Evolutionary conservation across 2,329 filamentous ascomycete species (phyloP).

Genomic region (Venturia oleaginea): DNA sequence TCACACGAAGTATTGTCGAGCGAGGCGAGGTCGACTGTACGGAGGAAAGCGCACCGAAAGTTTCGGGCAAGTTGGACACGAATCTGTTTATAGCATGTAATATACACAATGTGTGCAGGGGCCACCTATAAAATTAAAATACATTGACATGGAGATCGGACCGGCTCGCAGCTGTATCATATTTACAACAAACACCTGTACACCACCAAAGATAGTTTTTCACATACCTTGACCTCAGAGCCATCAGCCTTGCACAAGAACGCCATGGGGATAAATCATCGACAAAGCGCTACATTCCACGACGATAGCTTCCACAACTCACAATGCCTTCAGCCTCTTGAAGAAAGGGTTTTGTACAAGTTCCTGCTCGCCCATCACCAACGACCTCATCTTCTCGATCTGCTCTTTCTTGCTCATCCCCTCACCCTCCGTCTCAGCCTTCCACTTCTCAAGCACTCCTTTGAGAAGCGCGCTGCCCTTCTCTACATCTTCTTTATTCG

Average conservation of each 20-base stretch:
- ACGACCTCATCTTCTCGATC: constrained; percentile 65
- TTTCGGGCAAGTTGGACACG: background rate
- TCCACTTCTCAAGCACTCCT: constrained; percentile 75
- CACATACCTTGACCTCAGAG: background rate
- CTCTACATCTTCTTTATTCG: constrained; percentile 79
- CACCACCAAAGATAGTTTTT: background rate
- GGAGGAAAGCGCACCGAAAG: background rate
- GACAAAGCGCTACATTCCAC: background rate
- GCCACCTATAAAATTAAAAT: background rate
- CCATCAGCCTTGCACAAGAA: background rate
- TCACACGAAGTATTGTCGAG: background rate
- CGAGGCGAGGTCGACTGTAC: background rate
- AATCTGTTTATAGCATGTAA: too few species aligned
- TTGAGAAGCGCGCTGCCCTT: constrained; percentile 81
- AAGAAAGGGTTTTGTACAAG: constrained; percentile 59
- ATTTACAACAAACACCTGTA: too few species aligned
- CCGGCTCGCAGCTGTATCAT: background rate
- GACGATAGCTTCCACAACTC: background rate
- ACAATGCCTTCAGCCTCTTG: constrained; percentile 43
- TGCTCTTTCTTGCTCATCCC: constrained; percentile 57
- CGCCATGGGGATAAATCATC: background rate
- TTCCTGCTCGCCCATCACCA: constrained; percentile 65
- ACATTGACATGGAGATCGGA: background rate
- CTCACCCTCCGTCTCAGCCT: constrained; percentile 58
- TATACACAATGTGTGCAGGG: background rate